Base-by-base conservation (phyloP, 2,329 filamentous ascomycete genomes). In the Pestalotiopsis sp. region DNA sequence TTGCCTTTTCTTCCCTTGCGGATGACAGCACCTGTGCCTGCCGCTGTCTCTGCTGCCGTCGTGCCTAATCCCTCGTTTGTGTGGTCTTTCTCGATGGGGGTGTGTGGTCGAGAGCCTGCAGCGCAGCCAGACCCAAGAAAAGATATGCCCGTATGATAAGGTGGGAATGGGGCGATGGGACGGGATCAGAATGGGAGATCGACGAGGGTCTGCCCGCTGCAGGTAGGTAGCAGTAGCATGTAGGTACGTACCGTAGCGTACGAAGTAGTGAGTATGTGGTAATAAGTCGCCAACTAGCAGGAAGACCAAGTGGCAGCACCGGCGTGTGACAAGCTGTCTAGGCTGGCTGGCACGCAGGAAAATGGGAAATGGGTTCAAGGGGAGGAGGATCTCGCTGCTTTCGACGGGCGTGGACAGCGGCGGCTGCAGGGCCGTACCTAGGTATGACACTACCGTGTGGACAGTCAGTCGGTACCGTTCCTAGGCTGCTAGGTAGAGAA, bases 181-280 rank as follows among this genome's bases (percentile, higher is more conserved):
- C 45, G 45, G 59, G 59, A 39, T 62, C 25, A 36, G 31, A 39
- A 62, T 36, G 27, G 59, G 31, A 62, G 59, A 62, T 62, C 59
- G 59, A 62, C 59, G 57, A 62, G 36, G 25, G 17, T 38, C 25
- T 39, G 59, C 27, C 27, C 27, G 57, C 57, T 25, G 57, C 52
- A 17, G 20, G 45, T 20, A 52, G 45, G 45, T 52, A n/a, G 20
- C 45, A 52, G 17, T 52, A n/a, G 17, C 31, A 36, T 36, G 31
- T 36, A 36, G 31, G 31, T 36, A 36, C 31, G 31, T 36, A 36
- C 31, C 31, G 31, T 36, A 36, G 31, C 31, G 31, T 36, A 36
- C 7, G 31, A 36, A 36, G 31, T 36, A 36, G 31, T 9, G 31
- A 36, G 31, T 36, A 36, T 36, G 31, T 36, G 31, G 31, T 36